Evolutionary conservation across 306 rosid species (phyloP), one percentile per base, ranked within the genome.

Genomic region (Quercus gilva): DNA sequence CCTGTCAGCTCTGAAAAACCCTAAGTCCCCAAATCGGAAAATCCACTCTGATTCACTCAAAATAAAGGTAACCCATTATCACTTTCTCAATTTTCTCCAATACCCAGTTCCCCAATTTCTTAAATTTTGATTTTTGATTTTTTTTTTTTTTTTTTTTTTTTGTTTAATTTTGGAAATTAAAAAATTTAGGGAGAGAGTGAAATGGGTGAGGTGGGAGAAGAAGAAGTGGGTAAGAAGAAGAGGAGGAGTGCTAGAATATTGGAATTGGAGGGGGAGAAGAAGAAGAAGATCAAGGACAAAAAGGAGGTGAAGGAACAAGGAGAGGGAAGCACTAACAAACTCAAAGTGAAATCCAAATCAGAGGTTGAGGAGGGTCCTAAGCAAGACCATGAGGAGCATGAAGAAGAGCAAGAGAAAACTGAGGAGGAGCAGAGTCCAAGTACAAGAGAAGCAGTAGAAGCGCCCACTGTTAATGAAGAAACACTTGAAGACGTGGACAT

Each of bases 211-310:
- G 72, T 9, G 52, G 53, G 49, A 67, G 72, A 43, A 67, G 72
- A 67, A 67, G 72, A 31, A 35, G 72, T 35, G 11, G 72, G 72
- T 3, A 68, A 49, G 8, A 68, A 35, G 72, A 68, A 68, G 72
- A 68, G 72, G 28, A 68, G 72, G 72, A 68, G 72, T 68, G 72
- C 72, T 25, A 23, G 72, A 12, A 68, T 68, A 68, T 68, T 68
- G 72, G 72, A 19, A n/a, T 68, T 68, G 72, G 72, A 35, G 9
- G 72, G 20, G 12, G 72, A 68, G 72, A 45, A 35, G 72, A 68
- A 68, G 72, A 19, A 68, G 72, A 68, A 68, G 52, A 68, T 10
- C 52, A 68, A 68, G 18, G 72, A 68, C 52, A 45, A 35, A 3
- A 9, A 68, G 45, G 53, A 68, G 15, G 72, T 10, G 53, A 49